A percentile compares a stretch with the other conserved stretches of the same genome.
phyloP scores from a whole-genome alignment of 2,329 filamentous ascomycete species.

The Achaetomium macrosporum region DNA sequence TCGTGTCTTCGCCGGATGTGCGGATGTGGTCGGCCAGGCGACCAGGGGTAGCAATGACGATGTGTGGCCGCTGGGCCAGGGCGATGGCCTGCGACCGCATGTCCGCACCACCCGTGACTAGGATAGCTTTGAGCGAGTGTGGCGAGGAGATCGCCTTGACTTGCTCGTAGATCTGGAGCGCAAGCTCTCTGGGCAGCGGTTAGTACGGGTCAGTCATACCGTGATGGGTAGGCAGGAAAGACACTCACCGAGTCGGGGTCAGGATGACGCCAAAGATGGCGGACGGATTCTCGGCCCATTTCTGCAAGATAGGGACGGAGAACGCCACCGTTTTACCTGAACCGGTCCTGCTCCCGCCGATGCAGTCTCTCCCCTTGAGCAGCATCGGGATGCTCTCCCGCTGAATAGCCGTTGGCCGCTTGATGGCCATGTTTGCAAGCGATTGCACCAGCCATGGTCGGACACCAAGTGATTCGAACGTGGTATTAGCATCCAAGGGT shows the following conservation, averaged over 20 bases:
- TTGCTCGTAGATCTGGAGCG: constrained; percentile 93
- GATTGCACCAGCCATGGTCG: constrained; percentile 85
- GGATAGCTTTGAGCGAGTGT: constrained; percentile 76
- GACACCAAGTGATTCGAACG: constrained; percentile 67
- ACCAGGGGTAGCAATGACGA: constrained; percentile 92
- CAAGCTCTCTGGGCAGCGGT: constrained; percentile 60
- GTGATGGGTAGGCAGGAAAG: background rate
- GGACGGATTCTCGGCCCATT: constrained; percentile 86
- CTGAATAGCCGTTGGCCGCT: constrained; percentile 85
- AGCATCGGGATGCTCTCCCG: constrained; percentile 90
- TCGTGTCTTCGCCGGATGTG: constrained; percentile 85
- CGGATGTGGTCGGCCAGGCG: constrained; percentile 89
- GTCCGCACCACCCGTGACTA: constrained; percentile 90
- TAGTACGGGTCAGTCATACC: background rate
- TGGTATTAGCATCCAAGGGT: constrained; percentile 51
- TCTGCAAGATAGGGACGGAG: constrained; percentile 86
- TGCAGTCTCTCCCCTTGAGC: constrained; percentile 83
- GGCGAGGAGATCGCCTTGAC: constrained; percentile 87
- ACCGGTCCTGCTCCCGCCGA: constrained; percentile 89
- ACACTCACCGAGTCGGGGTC: constrained; percentile 68
- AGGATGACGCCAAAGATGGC: constrained; percentile 86
- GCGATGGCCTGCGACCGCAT: constrained; percentile 88
- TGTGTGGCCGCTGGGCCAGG: constrained; percentile 73
- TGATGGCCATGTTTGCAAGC: constrained; percentile 71
- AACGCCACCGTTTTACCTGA: constrained; percentile 98